Percentiles rank a stretch among this genome's conserved stretches.
Conservation (phyloP, 2,329 filamentous ascomycete genomes). For the Pseudogymnoascus pannorum region DNA sequence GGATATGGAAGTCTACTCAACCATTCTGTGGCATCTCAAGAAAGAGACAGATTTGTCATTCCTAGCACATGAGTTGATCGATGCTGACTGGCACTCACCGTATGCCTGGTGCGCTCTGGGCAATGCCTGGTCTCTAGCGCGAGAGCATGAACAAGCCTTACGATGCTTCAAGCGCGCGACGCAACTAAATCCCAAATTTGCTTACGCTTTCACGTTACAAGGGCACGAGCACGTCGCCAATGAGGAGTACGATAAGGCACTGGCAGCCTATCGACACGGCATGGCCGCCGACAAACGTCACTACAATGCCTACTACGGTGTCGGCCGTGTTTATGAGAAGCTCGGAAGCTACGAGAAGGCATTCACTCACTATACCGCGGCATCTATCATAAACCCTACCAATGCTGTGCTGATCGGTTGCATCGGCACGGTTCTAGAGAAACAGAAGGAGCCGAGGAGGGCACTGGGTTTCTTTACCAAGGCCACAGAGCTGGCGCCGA, state of each 20-base stretch:
- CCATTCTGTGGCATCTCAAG: conserved; percentile 96
- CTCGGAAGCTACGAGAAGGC: conserved; percentile 87
- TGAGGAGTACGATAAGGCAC: conserved; percentile 93
- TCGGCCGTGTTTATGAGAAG: conserved; percentile 76
- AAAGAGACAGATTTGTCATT: conserved; percentile 87
- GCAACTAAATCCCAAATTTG: conserved; percentile 81
- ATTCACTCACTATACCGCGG: conserved; percentile 83
- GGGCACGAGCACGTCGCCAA: conserved; percentile 94
- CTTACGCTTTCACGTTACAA: conserved; percentile 91
- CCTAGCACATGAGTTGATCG: conserved; percentile 82
- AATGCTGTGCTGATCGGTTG: conserved; percentile 90
- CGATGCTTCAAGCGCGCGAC: conserved; percentile 92
- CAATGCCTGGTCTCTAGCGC: conserved; percentile 86
- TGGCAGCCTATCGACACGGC: conserved; percentile 77
- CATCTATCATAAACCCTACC: conserved; percentile 82
- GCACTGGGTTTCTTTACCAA: conserved; percentile 76
- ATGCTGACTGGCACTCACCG: conserved; percentile 79
- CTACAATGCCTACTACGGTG: conserved; percentile 98
- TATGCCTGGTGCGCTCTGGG: conserved; percentile 95
- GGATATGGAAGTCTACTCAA: conserved; percentile 98
- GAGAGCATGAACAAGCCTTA: conserved; percentile 90
- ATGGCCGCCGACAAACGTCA: conserved; percentile 81
- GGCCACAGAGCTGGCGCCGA: conserved; percentile 74
- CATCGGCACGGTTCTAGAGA: conserved; percentile 84
- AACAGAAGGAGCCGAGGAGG: conserved; percentile 71